Evolutionary conservation across 2,329 filamentous ascomycete species (phyloP).

Genomic region (Trichoderma citrinoviride): DNA sequence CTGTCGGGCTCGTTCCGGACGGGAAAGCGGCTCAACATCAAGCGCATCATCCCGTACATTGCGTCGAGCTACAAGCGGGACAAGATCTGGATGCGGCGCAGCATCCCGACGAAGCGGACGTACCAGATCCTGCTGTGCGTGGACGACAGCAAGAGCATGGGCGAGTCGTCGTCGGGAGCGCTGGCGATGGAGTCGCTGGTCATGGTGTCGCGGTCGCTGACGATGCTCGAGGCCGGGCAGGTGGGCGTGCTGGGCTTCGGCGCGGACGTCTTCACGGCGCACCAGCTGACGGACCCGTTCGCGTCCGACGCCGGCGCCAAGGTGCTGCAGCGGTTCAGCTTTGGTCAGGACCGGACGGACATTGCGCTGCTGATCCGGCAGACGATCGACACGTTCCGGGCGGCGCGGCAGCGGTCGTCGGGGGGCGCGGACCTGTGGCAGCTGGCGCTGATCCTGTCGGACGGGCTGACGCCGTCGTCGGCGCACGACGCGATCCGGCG

Average conservation of each 20-base stretch:
- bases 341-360: conserved; percentile 82
- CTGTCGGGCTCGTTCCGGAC: conserved; percentile 96
- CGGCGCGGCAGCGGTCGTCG: conserved; percentile 58
- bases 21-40: conserved; percentile 97
- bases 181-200: conserved; percentile 93
- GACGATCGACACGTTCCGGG: conserved; percentile 77
- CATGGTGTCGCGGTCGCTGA: conserved; percentile 80
- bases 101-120: conserved; percentile 84
- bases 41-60: conserved; percentile 99
- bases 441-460: conserved; percentile 85
- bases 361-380: conserved; percentile 73
- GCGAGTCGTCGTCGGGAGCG: conserved; percentile 69
- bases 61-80: conserved; percentile 97
- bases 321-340: conserved; percentile 80
- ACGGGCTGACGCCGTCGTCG: conserved; percentile 80
- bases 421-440: conserved; percentile 81
- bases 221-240: conserved; percentile 92
- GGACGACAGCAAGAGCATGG: conserved; percentile 94
- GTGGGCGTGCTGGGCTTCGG: conserved; percentile 92
- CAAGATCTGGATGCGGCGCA: conserved; percentile 99
- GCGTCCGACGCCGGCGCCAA: conserved; percentile 72
- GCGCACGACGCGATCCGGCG: conserved; percentile 80
- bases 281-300: conserved; percentile 81
- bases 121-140: conserved; percentile 98
- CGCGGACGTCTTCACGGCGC: conserved; percentile 75